These are phyloP conservation scores for Coelastrella sp. DNA, from an alignment of 139 green algal genomes.

Conservation along the genomic window DNA sequence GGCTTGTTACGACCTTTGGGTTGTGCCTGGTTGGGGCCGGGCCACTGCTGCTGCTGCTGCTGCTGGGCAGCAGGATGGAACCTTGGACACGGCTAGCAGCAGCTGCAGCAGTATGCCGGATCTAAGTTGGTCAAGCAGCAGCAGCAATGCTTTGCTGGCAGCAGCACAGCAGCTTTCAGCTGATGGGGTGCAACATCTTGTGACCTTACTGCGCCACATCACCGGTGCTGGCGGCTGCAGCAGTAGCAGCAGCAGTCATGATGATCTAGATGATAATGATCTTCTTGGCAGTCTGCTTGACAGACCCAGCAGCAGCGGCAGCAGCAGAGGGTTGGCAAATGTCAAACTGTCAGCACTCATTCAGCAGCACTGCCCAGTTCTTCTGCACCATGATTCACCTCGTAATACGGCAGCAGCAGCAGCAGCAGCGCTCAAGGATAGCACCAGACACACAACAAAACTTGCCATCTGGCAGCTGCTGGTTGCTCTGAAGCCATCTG, in stretches of 20 bases:
- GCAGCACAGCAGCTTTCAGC: too few relatives aligned
- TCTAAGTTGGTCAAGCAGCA: not conserved
- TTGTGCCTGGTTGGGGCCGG: not conserved
- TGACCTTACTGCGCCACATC: too few relatives aligned
- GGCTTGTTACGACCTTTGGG: not conserved
- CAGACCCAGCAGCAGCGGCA: not conserved
- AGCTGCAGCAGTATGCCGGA: not conserved
- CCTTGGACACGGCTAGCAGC: not conserved
- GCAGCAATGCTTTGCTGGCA: not conserved
- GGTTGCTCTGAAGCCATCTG: not conserved
- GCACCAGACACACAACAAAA: not conserved
- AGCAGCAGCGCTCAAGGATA: not conserved
- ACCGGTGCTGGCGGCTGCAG: not conserved
- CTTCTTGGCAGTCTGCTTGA: not conserved
- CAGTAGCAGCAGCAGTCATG: not conserved
- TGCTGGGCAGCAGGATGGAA: not conserved
- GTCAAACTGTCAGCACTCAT: not conserved
- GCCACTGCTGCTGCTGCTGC: not conserved
- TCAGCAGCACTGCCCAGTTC: not conserved
- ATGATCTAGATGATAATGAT: not conserved
- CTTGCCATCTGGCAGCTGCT: not conserved
- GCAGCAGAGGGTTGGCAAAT: not conserved
- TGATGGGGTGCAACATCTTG: too few relatives aligned
- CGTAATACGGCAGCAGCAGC: not conserved
- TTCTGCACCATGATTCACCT: not conserved